Evolutionary conservation across 345 rosid genomes (phyloP), one percentile per base, ranked within the genome.

Genomic region (Raphanus raphanistrum): DNA sequence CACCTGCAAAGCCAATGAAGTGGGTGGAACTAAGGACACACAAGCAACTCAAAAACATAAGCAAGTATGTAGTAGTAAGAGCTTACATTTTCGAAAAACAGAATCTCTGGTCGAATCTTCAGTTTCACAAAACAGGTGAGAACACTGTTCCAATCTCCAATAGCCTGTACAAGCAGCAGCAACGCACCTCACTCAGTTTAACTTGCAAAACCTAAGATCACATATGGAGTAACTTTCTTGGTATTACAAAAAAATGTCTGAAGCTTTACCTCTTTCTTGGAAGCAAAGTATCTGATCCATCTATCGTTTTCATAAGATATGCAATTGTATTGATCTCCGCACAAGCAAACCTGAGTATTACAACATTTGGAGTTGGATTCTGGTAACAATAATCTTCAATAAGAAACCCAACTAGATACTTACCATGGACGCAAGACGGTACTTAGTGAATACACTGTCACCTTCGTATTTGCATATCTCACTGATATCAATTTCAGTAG

Each of bases 401-500:
- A 58, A 6, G 0, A 65, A 77, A 21, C 41, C 15, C 7, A 36
- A 36, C 2, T 12, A 63, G 13, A 52, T 16, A 12, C 48, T 29
- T 71, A 71, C 81, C 81, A 78, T 45, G 32, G 81, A 65, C n/a
- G 58, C 72, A 66, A 78, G 81, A 38, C 15, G 4, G 81, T 71
- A 78, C 31, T 57, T 78, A 10, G 71, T 71, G 35, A 27, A 13
- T 28, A 2, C 0, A 65, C 6, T 4, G 6, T 15, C 72, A 32
- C 72, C 81, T 57, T 78, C 41, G 54, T 38, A 78, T 66, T 16
- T 41, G 80, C 63, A 76, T 15, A 70, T 36, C 38, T 0, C 62
- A 58, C 62, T 45, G 5, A 78, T 25, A 72, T 78, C 81, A 2
- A 72, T 58, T 31, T 72, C 63, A 55, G 73, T 25, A 8, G 4